Percentiles rank a stretch among this genome's conserved stretches.
phyloP scores from a whole-genome alignment of 2,329 filamentous ascomycete species.

The Xylaria sp. region DNA sequence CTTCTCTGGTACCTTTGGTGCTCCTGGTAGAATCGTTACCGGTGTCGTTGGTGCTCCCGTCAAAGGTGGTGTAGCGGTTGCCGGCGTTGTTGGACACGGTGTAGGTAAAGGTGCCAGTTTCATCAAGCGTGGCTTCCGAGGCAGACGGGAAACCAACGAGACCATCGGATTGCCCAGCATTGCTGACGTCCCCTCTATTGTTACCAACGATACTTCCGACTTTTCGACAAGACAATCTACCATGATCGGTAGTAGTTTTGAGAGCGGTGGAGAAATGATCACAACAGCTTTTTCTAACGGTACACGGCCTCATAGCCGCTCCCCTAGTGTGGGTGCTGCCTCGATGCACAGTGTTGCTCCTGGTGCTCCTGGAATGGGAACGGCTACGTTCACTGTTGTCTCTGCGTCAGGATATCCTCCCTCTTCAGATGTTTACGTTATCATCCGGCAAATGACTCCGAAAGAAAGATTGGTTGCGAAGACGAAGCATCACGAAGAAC shows the following conservation, averaged over 20 bases:
- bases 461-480: slow-evolving; percentile 82
- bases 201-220: slow-evolving; percentile 39
- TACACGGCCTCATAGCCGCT: slow-evolving; percentile 42
- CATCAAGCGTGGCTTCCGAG: slow-evolving; percentile 75
- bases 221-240: slow-evolving; percentile 37
- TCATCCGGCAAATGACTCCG: slow-evolving; percentile 59
- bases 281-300: slow-evolving; percentile 30
- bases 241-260: slow-evolving; percentile 30
- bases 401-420: slow-evolving; percentile 73
- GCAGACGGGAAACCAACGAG: slow-evolving; percentile 57
- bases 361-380: slow-evolving; percentile 60
- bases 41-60: slow-evolving; percentile 81
- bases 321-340: slow-evolving; percentile 56
- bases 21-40: slow-evolving; percentile 81
- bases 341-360: slow-evolving; percentile 62
- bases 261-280: slow-evolving; percentile 27
- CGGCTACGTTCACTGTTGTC: slow-evolving; percentile 73
- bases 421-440: slow-evolving; percentile 71
- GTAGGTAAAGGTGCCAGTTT: slow-evolving; percentile 89
- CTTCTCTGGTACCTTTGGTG: slow-evolving; percentile 83
- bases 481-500: slow-evolving; percentile 81
- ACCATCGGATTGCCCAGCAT: slow-evolving; percentile 37
- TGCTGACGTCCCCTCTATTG: slow-evolving; percentile 40
- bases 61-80: slow-evolving; percentile 80
- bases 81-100: slow-evolving; percentile 64